A percentile compares a stretch with the other conserved stretches of the same genome.
phyloP scores from a whole-genome alignment of 768 basidiomycete genomes.

The Kwoniella heveanensis region DNA sequence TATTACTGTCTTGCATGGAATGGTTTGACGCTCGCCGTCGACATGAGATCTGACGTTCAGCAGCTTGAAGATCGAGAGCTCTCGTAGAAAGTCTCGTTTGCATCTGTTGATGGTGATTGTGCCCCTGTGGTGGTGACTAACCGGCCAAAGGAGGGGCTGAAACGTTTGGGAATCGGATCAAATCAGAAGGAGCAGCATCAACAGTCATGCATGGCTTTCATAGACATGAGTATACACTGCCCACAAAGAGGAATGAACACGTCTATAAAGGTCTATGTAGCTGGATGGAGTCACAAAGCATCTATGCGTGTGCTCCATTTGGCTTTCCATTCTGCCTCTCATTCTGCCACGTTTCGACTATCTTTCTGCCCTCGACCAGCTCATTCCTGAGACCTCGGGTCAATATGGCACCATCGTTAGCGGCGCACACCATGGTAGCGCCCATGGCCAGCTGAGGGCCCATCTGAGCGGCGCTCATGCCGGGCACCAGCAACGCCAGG shows the following conservation, averaged over 20 bases:
- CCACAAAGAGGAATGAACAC: too few species aligned
- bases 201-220: too few species aligned
- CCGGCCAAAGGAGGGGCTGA: neutral
- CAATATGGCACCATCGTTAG: constrained; percentile 13
- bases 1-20: too few species aligned
- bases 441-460: constrained; percentile 3
- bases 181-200: too few species aligned
- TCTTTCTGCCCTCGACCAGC: constrained; percentile 4
- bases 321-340: neutral
- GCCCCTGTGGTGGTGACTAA: neutral
- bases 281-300: too few species aligned
- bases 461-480: constrained; percentile 10
- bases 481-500: constrained; percentile 8
- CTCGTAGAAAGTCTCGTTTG: too few species aligned
- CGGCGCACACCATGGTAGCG: constrained; percentile 11
- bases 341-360: constrained; percentile 6
- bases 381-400: constrained; percentile 8
- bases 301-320: neutral
- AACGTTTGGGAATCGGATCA: neutral
- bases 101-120: too few species aligned
- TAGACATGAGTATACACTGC: too few species aligned
- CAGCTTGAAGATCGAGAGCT: too few species aligned
- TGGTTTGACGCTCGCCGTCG: too few species aligned
- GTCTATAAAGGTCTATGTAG: too few species aligned
- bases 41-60: too few species aligned